Evolutionary conservation across 495 filamentous ascomycete genomes (phyloP).

Genomic region (Darksidea phi): DNA sequence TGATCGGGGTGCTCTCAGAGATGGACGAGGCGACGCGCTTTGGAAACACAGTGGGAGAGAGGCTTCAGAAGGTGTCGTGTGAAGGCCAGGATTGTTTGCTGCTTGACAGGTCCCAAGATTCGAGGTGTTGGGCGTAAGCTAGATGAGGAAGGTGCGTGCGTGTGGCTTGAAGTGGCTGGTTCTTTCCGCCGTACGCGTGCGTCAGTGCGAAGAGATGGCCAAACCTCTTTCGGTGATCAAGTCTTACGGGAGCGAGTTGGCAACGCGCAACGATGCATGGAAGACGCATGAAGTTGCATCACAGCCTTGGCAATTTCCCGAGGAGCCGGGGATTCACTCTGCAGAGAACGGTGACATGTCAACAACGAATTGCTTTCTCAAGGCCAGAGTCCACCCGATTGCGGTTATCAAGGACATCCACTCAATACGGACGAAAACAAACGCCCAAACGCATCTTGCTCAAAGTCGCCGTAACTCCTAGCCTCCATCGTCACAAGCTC

Average conservation of each 20-base stretch:
- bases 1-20: neutral
- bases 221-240: too few relatives aligned
- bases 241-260: too few relatives aligned
- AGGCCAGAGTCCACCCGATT: neutral
- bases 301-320: neutral
- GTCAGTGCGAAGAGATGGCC: neutral
- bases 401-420: neutral
- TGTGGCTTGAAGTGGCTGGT: neutral
- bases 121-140: conserved; percentile 3
- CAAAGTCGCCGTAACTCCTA: neutral
- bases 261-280: neutral
- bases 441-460: conserved; percentile 7
- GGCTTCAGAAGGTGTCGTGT: neutral
- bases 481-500: conserved; percentile 5
- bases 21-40: neutral
- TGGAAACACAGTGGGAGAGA: neutral
- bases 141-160: conserved; percentile 12
- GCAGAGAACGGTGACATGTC: too few relatives aligned
- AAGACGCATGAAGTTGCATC: neutral
- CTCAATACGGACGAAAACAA: conserved; percentile 1
- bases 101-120: neutral
- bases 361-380: neutral
- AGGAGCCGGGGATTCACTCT: neutral
- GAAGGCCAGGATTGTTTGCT: neutral
- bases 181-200: neutral